Percentiles rank a stretch among this genome's conserved stretches.
Conservation (phyloP, 805 yeast genomes). For the Saccharomycopsis javanensis region DNA sequence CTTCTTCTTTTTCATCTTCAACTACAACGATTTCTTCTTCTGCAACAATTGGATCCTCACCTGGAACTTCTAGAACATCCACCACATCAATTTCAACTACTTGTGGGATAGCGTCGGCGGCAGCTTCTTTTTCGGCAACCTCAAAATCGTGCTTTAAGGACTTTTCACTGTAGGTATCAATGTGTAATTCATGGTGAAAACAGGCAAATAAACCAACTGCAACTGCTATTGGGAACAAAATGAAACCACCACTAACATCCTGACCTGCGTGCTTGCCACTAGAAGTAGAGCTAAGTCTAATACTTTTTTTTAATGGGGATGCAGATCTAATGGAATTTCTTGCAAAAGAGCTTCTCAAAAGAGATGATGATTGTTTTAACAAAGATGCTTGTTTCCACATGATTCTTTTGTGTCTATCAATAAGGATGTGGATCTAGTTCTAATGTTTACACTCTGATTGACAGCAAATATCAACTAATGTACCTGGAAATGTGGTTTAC, state of each 20-base stretch:
- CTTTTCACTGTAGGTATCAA: not conserved
- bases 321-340: not conserved
- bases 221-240: constrained; percentile 10
- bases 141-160: not conserved
- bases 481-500: not conserved
- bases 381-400: not conserved
- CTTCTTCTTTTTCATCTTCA: constrained; percentile 52
- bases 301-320: not conserved
- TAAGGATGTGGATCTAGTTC: too few species aligned
- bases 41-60: constrained; percentile 34
- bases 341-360: not conserved
- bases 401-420: not conserved
- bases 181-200: constrained; percentile 7
- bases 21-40: constrained; percentile 37
- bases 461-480: too few species aligned
- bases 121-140: constrained; percentile 5
- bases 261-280: not conserved
- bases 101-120: not conserved
- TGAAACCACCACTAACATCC: not conserved
- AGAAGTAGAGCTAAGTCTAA: not conserved
- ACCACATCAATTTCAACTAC: not conserved
- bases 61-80: not conserved
- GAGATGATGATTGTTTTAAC: not conserved
- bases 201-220: constrained; percentile 2
- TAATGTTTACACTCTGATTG: too few species aligned